A percentile compares a stretch with the other conserved stretches of the same genome.
Conservation (phyloP, 305 asterid species). For the Lippia alba region DNA sequence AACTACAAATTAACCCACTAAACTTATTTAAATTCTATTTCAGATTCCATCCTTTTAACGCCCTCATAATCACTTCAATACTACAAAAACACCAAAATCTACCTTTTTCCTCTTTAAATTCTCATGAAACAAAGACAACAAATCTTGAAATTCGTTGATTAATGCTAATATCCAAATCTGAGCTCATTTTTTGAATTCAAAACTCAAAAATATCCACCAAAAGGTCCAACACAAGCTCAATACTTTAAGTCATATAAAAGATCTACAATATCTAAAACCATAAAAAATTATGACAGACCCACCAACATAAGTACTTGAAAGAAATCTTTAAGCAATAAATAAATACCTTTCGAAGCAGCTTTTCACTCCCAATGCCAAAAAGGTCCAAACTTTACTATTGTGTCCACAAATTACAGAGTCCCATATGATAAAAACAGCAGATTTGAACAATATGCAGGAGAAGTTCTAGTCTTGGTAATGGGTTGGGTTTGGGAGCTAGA, state of each 20-base stretch:
- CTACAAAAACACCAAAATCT: slow-evolving; percentile 16
- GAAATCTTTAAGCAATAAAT: background rate
- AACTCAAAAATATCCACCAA: slow-evolving; percentile 25
- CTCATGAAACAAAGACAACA: slow-evolving; percentile 22
- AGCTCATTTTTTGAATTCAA: slow-evolving; percentile 4
- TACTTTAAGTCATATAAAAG: slow-evolving; percentile 25
- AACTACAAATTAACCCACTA: slow-evolving; percentile 19
- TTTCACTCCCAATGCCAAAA: slow-evolving; percentile 46
- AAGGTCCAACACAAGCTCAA: slow-evolving; percentile 11
- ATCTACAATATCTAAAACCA: slow-evolving; percentile 38
- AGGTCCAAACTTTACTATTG: slow-evolving; percentile 46
- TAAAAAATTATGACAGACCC: background rate
- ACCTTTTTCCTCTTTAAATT: slow-evolving; percentile 10
- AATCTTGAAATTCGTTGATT: slow-evolving; percentile 22
- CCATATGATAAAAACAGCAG: slow-evolving; percentile 39
- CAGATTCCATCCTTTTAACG: background rate
- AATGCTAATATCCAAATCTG: slow-evolving; percentile 19
- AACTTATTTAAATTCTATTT: slow-evolving; percentile 8
- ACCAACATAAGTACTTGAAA: slow-evolving; percentile 7
- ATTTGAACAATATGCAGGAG: slow-evolving; percentile 23
- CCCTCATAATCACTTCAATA: too few relatives aligned
- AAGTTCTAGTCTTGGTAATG: slow-evolving; percentile 28
- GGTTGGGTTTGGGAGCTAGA: slow-evolving; percentile 27
- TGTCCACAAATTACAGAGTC: slow-evolving; percentile 48
- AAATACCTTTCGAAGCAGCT: slow-evolving; percentile 41